Evolutionary conservation across 768 basidiomycete genomes (phyloP).

Genomic region (Lactarius deliciosus): DNA sequence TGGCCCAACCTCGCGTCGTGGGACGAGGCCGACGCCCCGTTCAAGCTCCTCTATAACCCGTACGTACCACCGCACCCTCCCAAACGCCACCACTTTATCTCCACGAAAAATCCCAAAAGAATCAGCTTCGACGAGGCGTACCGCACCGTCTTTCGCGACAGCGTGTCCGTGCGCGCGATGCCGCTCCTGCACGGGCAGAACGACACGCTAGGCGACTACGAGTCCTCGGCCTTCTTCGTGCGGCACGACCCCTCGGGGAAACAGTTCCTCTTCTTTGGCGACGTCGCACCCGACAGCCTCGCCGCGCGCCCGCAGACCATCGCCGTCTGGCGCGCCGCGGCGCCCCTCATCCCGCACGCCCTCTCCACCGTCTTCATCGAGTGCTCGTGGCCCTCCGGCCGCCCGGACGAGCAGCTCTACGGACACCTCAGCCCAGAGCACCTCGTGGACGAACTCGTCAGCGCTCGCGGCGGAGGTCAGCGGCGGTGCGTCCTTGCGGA

Average conservation of each 20-base stretch:
- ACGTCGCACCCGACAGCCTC: constrained; percentile 84
- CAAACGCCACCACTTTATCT: constrained; percentile 1
- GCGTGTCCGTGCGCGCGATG: constrained; percentile 62
- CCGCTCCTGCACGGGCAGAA: constrained; percentile 73
- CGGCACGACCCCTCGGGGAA: constrained; percentile 56
- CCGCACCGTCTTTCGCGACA: constrained; percentile 47
- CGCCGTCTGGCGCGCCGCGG: constrained; percentile 80
- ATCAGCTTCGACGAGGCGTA: constrained; percentile 55
- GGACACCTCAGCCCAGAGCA: constrained; percentile 87
- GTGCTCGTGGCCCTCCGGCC: constrained; percentile 82
- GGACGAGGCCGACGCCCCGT: constrained; percentile 58
- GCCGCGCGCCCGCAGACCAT: constrained; percentile 59
- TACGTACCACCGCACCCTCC: constrained; percentile 39
- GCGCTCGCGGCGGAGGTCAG: constrained; percentile 68
- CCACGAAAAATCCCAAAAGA: constrained; percentile 36
- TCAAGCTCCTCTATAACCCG: constrained; percentile 63
- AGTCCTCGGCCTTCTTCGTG: constrained; percentile 84
- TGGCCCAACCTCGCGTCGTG: constrained; percentile 87
- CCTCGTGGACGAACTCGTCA: constrained; percentile 70
- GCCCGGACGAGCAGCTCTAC: constrained; percentile 66
- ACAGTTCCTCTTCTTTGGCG: constrained; percentile 93
- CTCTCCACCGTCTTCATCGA: constrained; percentile 90
- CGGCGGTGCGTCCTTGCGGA: constrained; percentile 41
- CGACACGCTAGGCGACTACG: constrained; percentile 52
- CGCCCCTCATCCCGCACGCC: constrained; percentile 65